These are phyloP conservation scores for Coemansia sp. DNA, from an alignment of 192 early-diverging fungal genomes.

Conservation along the genomic window DNA sequence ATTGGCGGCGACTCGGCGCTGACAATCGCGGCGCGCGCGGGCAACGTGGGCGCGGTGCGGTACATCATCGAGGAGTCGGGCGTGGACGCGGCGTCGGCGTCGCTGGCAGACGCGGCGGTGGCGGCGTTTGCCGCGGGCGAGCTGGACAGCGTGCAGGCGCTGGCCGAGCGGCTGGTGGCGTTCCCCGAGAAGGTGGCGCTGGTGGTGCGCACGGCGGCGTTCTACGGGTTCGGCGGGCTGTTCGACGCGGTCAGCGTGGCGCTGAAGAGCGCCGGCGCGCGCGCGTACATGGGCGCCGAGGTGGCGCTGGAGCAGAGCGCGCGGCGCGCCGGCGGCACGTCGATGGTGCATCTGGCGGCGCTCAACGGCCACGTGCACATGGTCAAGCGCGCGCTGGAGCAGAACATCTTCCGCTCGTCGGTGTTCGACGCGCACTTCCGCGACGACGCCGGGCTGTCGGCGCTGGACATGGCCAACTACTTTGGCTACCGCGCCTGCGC, in stretches of 20 bases:
- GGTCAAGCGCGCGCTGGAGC: conserved; percentile 14
- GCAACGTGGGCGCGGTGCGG: conserved; percentile 26
- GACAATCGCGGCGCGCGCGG: conserved; percentile 33
- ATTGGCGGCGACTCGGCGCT: conserved; percentile 42
- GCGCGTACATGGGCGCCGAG: conserved; percentile 11
- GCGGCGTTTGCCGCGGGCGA: conserved; percentile 13
- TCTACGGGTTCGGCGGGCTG: conserved; percentile 33
- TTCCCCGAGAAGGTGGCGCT: conserved; percentile 26
- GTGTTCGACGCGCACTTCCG: conserved; percentile 18
- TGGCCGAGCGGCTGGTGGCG: conserved; percentile 16
- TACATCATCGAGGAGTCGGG: conserved; percentile 43
- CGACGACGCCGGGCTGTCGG: conserved; percentile 28
- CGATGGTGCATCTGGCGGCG: conserved; percentile 41
- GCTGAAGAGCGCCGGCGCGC: conserved; percentile 1
- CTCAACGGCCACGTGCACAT: conserved; percentile 29
- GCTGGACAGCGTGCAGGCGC: conserved; percentile 5
- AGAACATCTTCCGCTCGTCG: conserved; percentile 12
- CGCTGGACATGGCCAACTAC: conserved; percentile 44
- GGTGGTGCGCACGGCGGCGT: conserved; percentile 27
- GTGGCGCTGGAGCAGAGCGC: conserved; percentile 18
- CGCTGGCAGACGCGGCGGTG: conserved; percentile 32
- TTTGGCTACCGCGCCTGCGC: conserved; percentile 42
- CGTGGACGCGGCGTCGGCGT: conserved; percentile 13
- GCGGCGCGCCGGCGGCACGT: conserved; percentile 15
- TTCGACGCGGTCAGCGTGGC: conserved; percentile 20